phyloP scores from a whole-genome alignment of 2,329 filamentous ascomycete genomes.

The Lojkania enalia region DNA sequence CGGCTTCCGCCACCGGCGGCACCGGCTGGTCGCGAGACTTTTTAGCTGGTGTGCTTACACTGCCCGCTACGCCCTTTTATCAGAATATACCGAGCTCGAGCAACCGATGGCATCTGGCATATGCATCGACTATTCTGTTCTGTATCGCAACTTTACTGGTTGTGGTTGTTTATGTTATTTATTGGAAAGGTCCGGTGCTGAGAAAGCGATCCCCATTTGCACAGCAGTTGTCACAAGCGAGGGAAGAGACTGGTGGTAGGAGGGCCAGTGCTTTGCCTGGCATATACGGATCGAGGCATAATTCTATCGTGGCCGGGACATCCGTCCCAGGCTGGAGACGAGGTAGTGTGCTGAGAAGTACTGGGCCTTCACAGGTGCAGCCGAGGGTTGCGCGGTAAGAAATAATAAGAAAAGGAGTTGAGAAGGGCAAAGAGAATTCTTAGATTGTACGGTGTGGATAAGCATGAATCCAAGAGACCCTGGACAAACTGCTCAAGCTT shows the following conservation, averaged over 20 bases:
- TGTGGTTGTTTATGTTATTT: constrained; percentile 51
- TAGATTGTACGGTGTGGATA: no score
- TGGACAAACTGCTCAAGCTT: no score
- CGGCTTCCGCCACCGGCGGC: constrained; percentile 75
- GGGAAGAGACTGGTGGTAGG: constrained; percentile 37
- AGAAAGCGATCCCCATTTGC: constrained; percentile 59
- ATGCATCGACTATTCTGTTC: constrained; percentile 61
- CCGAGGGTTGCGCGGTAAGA: no score
- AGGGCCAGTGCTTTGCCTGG: constrained; percentile 37
- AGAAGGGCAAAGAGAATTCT: no score
- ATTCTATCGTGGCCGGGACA: constrained; percentile 26
- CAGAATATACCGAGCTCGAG: constrained; percentile 40
- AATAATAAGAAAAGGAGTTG: no score
- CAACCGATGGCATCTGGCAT: constrained; percentile 51
- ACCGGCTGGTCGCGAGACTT: constrained; percentile 78
- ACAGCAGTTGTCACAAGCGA: constrained; percentile 46
- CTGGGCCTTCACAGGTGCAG: no score
- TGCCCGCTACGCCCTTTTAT: constrained; percentile 67
- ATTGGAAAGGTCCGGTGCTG: constrained; percentile 59
- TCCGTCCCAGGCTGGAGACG: constrained; percentile 27
- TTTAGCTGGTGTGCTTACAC: constrained; percentile 71
- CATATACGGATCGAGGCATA: constrained; percentile 35
- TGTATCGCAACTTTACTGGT: constrained; percentile 53
- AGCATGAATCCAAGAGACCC: no score
- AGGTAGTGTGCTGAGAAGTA: constrained; percentile 28